These are phyloP conservation scores for Entonaema liquescens DNA, from an alignment of 495 filamentous ascomycete species.

Conservation along the genomic window DNA sequence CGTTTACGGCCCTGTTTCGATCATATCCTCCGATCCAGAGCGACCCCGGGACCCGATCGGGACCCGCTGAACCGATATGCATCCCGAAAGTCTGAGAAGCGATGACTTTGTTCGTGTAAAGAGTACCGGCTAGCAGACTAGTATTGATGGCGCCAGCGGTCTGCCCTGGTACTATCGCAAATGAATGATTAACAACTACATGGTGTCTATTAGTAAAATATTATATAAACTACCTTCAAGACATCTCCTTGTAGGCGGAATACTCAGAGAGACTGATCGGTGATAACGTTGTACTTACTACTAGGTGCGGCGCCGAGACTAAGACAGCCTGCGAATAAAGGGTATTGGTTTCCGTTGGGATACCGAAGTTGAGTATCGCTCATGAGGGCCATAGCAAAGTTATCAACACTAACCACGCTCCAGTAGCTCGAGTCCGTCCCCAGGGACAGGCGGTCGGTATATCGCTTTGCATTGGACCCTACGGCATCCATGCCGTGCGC, in stretches of 20 bases:
- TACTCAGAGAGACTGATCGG: too few relatives aligned
- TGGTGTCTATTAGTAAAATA: not conserved
- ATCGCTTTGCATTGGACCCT: slow-evolving; percentile 3
- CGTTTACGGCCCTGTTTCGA: slow-evolving; percentile 21
- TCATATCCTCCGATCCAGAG: slow-evolving; percentile 32
- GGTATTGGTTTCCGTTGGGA: slow-evolving; percentile 15
- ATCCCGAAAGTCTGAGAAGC: slow-evolving; percentile 32
- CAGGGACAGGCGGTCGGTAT: not conserved
- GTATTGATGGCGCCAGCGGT: not conserved
- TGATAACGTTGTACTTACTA: slow-evolving; percentile 14
- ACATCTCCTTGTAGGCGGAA: not conserved
- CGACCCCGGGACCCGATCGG: slow-evolving; percentile 8
- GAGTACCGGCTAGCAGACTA: too few relatives aligned
- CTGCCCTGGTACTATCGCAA: slow-evolving; percentile 2
- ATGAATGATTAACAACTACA: slow-evolving; percentile 22
- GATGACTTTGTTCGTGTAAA: slow-evolving; percentile 3
- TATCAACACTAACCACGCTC: slow-evolving; percentile 1
- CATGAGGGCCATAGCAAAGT: slow-evolving; percentile 24
- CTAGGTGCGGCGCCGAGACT: slow-evolving; percentile 20
- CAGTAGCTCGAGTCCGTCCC: slow-evolving; percentile 16
- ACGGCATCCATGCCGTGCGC: not conserved
- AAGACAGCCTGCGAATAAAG: slow-evolving; percentile 27
- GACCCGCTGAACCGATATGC: slow-evolving; percentile 23
- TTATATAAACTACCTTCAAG: not conserved
- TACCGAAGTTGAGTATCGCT: slow-evolving; percentile 17